These are phyloP conservation scores for Penicillium manginii DNA, from an alignment of 495 filamentous ascomycete genomes.

Conservation along the genomic window DNA sequence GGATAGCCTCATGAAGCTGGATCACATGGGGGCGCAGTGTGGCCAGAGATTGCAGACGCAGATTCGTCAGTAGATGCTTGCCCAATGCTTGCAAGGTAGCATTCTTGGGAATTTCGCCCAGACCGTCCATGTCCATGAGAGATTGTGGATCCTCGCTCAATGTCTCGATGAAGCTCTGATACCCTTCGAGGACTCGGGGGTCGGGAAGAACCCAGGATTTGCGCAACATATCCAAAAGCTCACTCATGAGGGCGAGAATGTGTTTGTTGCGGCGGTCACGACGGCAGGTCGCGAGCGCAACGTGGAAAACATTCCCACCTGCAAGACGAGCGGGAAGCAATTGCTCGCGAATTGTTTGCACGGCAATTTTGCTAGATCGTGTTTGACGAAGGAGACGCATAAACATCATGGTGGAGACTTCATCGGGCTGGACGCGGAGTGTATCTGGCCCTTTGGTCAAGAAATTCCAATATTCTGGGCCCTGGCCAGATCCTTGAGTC, in stretches of 20 bases:
- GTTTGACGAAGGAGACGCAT: constrained; percentile 68
- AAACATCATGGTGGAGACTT: constrained; percentile 64
- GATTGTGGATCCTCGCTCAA: constrained; percentile 33
- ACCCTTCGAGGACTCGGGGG: constrained; percentile 34
- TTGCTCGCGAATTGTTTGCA: constrained; percentile 56
- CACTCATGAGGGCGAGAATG: constrained; percentile 58
- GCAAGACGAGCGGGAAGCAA: constrained; percentile 40
- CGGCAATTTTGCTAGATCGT: constrained; percentile 59
- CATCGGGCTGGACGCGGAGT: constrained; percentile 67
- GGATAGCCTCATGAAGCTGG: constrained; percentile 37
- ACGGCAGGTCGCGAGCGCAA: constrained; percentile 69
- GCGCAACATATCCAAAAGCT: constrained; percentile 61
- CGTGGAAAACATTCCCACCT: constrained; percentile 62
- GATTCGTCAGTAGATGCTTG: constrained; percentile 30
- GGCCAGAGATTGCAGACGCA: constrained; percentile 28
- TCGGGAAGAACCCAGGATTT: constrained; percentile 38
- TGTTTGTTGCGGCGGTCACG: constrained; percentile 72
- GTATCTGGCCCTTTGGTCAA: constrained; percentile 54
- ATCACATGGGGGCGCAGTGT: constrained; percentile 33
- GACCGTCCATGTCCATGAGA: constrained; percentile 35
- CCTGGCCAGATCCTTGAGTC: constrained; percentile 37
- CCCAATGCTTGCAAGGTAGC: constrained; percentile 27
- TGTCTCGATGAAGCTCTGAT: constrained; percentile 29
- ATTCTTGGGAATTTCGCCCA: constrained; percentile 11
- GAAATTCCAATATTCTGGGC: constrained; percentile 71